phyloP scores from a whole-genome alignment of 495 filamentous ascomycete genomes.

The Penicillium turbatum region DNA sequence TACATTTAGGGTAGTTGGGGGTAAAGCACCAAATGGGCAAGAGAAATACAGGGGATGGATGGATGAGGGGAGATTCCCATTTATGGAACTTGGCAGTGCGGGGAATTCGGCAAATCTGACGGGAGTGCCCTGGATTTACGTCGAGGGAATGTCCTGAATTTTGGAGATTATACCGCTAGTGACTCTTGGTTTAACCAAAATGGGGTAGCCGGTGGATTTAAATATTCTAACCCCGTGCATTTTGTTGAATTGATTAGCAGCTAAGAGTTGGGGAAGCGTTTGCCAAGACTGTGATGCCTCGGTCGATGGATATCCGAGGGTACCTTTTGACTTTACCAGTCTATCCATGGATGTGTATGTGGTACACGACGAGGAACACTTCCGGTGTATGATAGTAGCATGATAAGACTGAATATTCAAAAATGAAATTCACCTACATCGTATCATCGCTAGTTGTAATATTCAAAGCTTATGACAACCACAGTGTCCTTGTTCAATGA shows the following conservation, averaged over 20 bases:
- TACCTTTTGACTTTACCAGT: neutral
- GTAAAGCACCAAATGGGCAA: neutral
- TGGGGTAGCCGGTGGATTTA: neutral
- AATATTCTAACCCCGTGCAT: too few relatives aligned
- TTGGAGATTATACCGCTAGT: neutral
- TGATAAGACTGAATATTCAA: too few relatives aligned
- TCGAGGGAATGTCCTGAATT: neutral
- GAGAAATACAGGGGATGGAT: neutral
- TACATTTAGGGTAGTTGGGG: neutral
- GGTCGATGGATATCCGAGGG: constrained; percentile 3
- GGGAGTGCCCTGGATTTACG: neutral
- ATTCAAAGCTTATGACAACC: too few relatives aligned
- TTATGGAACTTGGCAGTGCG: constrained; percentile 6
- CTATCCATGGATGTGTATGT: too few relatives aligned
- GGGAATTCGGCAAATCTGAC: constrained; percentile 13
- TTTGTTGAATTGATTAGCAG: neutral
- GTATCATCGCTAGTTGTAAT: too few relatives aligned
- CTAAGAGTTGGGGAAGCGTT: neutral
- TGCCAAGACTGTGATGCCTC: constrained; percentile 6
- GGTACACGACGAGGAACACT: too few relatives aligned
- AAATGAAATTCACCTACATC: too few relatives aligned
- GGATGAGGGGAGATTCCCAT: neutral
- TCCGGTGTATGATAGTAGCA: too few relatives aligned
- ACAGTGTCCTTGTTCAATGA: too few relatives aligned
- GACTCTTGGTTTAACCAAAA: neutral